Conservation (phyloP, 345 rosid species). For the Excoecaria cochinchinensis region DNA sequence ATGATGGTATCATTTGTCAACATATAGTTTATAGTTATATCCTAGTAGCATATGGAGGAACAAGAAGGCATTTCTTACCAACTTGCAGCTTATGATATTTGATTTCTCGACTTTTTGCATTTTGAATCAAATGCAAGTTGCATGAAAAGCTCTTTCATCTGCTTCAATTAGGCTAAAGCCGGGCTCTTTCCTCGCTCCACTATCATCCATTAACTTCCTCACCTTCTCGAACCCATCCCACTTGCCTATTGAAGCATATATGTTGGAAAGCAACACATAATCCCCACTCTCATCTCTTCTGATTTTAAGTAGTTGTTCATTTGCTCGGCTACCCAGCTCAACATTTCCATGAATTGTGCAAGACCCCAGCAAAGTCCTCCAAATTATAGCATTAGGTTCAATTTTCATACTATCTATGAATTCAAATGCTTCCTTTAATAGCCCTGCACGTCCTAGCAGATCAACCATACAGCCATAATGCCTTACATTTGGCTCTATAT, state of each 20-base stretch:
- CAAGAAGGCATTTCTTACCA: constrained; percentile 9
- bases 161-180: constrained; percentile 53
- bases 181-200: constrained; percentile 48
- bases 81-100: constrained; percentile 12
- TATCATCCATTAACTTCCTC: constrained; percentile 61
- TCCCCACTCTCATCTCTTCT: constrained; percentile 57
- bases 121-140: constrained; percentile 32
- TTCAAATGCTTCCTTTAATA: constrained; percentile 53
- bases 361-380: constrained; percentile 73
- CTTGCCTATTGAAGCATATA: constrained; percentile 61
- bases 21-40: background rate
- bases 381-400: constrained; percentile 55
- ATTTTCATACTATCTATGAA: constrained; percentile 56
- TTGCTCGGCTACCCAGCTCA: constrained; percentile 55
- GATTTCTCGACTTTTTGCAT: constrained; percentile 28
- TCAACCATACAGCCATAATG: constrained; percentile 79
- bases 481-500: constrained; percentile 56
- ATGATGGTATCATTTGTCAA: background rate
- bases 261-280: constrained; percentile 64
- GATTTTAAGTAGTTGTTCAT: constrained; percentile 45
- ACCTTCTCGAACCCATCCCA: constrained; percentile 62
- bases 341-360: constrained; percentile 56
- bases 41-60: background rate
- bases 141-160: constrained; percentile 41
- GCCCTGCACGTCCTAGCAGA: constrained; percentile 63